These are phyloP conservation scores for Corymbia calophylla DNA, from an alignment of 441 rosid species.

Conservation along the genomic window DNA sequence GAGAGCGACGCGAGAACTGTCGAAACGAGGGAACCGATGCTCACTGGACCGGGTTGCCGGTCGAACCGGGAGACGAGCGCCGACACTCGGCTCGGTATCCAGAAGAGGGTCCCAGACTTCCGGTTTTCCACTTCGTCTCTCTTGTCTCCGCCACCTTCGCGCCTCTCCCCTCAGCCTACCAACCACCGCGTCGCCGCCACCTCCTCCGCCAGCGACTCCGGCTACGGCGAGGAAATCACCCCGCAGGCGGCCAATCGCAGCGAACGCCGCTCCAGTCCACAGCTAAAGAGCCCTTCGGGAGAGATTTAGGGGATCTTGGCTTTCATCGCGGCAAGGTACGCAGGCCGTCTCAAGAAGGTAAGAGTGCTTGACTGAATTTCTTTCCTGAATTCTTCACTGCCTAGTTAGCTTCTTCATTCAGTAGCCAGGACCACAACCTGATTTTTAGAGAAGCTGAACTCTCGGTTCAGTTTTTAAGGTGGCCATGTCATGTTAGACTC, in stretches of 20 bases:
- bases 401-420: neutral
- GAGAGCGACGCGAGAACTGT: neutral
- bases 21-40: neutral
- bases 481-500: neutral
- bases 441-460: neutral
- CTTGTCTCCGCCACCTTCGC: neutral
- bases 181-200: neutral
- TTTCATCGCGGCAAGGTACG: neutral
- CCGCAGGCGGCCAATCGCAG: neutral
- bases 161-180: neutral
- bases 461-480: neutral
- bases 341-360: neutral
- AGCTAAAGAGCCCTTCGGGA: neutral
- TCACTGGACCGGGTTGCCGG: neutral
- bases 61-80: neutral
- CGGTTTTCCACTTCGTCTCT: constrained; percentile 25
- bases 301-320: neutral
- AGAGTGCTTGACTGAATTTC: neutral
- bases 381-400: neutral
- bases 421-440: neutral
- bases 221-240: neutral
- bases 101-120: constrained; percentile 51
- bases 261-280: neutral
- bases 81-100: constrained; percentile 2
- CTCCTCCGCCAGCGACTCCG: neutral